Conservation (phyloP, 1,284 basidiomycete genomes). For the Pseudozyma sp. region DNA sequence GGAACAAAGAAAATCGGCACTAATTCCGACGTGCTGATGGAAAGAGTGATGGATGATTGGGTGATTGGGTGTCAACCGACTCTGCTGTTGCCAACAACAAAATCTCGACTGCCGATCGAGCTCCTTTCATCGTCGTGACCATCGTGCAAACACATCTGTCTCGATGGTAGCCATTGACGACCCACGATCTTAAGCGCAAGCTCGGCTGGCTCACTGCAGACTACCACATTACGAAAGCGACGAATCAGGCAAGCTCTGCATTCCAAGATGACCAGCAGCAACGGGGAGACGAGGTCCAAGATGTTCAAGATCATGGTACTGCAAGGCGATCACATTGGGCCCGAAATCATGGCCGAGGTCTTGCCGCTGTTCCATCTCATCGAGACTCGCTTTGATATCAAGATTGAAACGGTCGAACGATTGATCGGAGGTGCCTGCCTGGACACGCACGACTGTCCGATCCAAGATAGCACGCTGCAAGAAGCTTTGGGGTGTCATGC, state of each 20-base stretch:
- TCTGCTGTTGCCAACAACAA: neutral
- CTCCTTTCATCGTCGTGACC: too few species aligned
- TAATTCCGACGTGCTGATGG: conserved; percentile 2
- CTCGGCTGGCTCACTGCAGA: too few species aligned
- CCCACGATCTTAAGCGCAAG: too few species aligned
- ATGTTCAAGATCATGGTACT: conserved; percentile 81
- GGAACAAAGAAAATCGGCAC: neutral
- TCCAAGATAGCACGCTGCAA: conserved; percentile 75
- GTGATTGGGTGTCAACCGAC: neutral
- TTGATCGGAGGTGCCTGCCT: conserved; percentile 35
- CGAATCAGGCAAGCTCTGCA: neutral
- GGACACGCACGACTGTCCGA: conserved; percentile 40
- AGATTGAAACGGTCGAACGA: conserved; percentile 70
- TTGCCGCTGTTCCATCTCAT: conserved; percentile 83
- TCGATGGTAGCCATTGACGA: too few species aligned
- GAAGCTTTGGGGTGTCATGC: conserved; percentile 76
- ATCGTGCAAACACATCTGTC: too few species aligned
- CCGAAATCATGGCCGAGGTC: conserved; percentile 89
- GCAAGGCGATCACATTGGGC: conserved; percentile 95
- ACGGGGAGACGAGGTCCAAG: conserved; percentile 1
- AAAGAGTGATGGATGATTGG: too few species aligned
- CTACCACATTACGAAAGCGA: neutral
- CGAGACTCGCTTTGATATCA: conserved; percentile 76
- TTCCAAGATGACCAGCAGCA: conserved; percentile 13
- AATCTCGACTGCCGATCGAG: too few species aligned